Base-by-base conservation (phyloP, 2,329 filamentous ascomycete species). In the Xenoacremonium recifei region DNA sequence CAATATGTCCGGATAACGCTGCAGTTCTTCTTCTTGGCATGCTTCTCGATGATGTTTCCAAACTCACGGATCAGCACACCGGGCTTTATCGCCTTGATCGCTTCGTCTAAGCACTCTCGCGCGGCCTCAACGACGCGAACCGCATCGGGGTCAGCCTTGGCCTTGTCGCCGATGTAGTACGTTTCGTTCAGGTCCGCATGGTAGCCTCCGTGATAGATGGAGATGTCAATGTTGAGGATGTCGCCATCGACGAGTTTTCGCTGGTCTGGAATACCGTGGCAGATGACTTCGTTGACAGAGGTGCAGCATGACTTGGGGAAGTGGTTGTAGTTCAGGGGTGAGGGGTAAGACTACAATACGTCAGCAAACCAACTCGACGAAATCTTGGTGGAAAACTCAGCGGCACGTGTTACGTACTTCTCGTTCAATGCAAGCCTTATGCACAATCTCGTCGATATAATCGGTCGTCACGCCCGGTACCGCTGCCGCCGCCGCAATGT, bases 261-360 rank as follows among this genome's bases (percentile, higher is more conserved):
- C 64, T 95, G 83, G 61, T 99, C 93, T 13, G 93, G 93, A 50
- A 99, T 99, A 39, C 93, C 93, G 74, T 99, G 93, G 73, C 93
- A 99, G 65, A 99, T 97, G 51, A 96, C 87, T 69, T 99, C 93
- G 73, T 99, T 99, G 37, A 88, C 71, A 3, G 92, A 97, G 3
- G 92, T 97, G 70, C 93, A 99, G 49, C 96, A 88, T 0, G 93
- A 99, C 72, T 99, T 99, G 52, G 93, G 93, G 70, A 97, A 99
- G 67, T 91, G 77, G 73, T 88, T 87, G 71, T 97, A 97, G 72
- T 96, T 96, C 23, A 97, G 74, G 2, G 92, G 90, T 1, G 92
- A 96, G 0, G 92, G 92, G 64, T 97, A 97, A 9, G 90, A 87
- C 91, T 96, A 49, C 12, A 42, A 44, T 21, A 36, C 27, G 45